phyloP scores from a whole-genome alignment of 495 filamentous ascomycete genomes.

The Darksidea phi region DNA sequence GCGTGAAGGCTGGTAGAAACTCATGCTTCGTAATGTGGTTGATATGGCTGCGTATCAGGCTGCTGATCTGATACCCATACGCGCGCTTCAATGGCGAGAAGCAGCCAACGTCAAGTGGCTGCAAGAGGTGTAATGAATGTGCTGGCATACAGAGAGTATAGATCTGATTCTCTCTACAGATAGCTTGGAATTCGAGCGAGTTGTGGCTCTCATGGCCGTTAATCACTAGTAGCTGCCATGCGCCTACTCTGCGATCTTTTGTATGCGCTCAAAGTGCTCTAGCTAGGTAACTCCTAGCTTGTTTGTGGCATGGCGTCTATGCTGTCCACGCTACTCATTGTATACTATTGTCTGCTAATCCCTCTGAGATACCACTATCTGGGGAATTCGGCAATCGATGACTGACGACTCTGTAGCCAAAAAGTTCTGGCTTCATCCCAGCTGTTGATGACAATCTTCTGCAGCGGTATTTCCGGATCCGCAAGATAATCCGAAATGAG shows the following conservation, averaged over 20 bases:
- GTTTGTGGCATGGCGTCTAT: too few species aligned
- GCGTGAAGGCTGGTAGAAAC: constrained; percentile 25
- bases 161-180: constrained; percentile 23
- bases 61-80: constrained; percentile 22
- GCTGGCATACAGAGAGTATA: constrained; percentile 31
- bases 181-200: constrained; percentile 2
- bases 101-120: constrained; percentile 36
- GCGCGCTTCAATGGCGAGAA: constrained; percentile 28
- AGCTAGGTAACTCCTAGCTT: too few species aligned
- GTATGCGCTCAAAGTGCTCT: constrained; percentile 20
- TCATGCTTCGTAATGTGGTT: constrained; percentile 20
- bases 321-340: too few species aligned
- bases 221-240: constrained; percentile 8
- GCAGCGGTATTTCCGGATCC: too few species aligned
- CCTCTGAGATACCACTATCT: too few species aligned
- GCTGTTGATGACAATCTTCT: too few species aligned
- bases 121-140: constrained; percentile 34
- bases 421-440: too few species aligned
- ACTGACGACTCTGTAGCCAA: too few species aligned
- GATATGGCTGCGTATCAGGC: constrained; percentile 8
- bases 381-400: too few species aligned
- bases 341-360: too few species aligned
- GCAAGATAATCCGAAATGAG: too few species aligned
- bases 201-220: constrained; percentile 19
- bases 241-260: neutral